Base-by-base conservation (phyloP, 805 yeast genomes). In the Blastobotrys muscicola region DNA sequence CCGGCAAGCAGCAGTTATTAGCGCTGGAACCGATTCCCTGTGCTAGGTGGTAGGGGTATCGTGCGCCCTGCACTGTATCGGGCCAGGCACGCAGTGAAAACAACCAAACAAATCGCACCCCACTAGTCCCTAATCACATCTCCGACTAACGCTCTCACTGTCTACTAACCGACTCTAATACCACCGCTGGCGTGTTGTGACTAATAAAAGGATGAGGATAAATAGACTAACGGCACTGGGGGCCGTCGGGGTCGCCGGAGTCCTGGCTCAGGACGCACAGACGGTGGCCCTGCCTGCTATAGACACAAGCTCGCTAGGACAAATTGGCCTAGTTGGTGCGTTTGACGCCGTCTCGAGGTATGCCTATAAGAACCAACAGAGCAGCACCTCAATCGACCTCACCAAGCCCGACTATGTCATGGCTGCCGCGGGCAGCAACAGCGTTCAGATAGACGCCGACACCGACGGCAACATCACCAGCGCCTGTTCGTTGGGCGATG, bases 311-410 rank as follows among this genome's bases (percentile, higher is more conserved):
- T 36, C 42, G 15, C 46, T 59, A 12, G 66, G 66, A 15, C 45
- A 50, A 23, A 49, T 62, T 29, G 64, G 60, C 20, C 42, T 62
- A 13, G 54, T 65, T 8, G 74, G 74, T 15, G 51, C 59, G 43
- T 69, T 60, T 45, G 64, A 60, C 40, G 68, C 67, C 10, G 51
- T 68, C 10, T 57, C 72, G 4, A 48, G 44, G 11, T 60, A 62
- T 48, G 39, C 49, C 20, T 70, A 66, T 45, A 46, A 45, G 10
- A 72, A 70, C 8, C 62, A 64, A 32, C 60, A 62, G 15, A 54
- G 63, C 41, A 54, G 60, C 12, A 49, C 52, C 51, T 60, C 41
- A 11, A 46, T 40, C 14, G 26, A 20, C 26, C 26, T 20, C 26
- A 20, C 26, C 26, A 20, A 20, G 26, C 26, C 26, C 26, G 26